Conservation (phyloP, 306 rosid species). For the Gastrolobium villosum region DNA sequence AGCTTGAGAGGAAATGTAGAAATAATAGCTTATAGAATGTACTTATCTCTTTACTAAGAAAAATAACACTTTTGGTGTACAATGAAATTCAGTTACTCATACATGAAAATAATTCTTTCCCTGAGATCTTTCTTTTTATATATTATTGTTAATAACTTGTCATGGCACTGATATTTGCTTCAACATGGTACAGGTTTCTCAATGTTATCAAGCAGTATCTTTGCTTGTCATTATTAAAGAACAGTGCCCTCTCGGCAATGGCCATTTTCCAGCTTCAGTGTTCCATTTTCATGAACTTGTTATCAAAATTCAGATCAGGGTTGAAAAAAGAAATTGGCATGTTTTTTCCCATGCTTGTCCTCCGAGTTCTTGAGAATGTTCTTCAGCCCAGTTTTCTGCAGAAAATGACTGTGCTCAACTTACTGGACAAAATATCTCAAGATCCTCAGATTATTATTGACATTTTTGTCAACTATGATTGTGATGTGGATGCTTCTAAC, state of each 20-base stretch:
- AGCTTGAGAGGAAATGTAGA: no score
- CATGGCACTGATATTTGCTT: conserved; percentile 46
- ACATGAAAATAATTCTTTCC: background rate
- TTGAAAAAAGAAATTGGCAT: conserved; percentile 96
- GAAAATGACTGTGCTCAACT: conserved; percentile 94
- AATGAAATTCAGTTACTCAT: conserved; percentile 12
- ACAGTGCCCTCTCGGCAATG: conserved; percentile 96
- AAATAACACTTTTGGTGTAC: conserved; percentile 12
- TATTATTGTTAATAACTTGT: conserved; percentile 37
- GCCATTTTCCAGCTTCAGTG: conserved; percentile 98
- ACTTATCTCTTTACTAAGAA: conserved; percentile 5
- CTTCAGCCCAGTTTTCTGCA: conserved; percentile 99
- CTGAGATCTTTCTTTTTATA: conserved; percentile 19
- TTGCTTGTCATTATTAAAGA: conserved; percentile 92
- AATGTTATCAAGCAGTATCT: conserved; percentile 91
- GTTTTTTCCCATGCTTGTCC: conserved; percentile 96
- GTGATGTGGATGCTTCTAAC: conserved; percentile 97
- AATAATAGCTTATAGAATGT: conserved; percentile 1
- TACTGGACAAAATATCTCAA: conserved; percentile 89
- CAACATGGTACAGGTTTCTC: conserved; percentile 80
- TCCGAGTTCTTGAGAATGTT: conserved; percentile 97
- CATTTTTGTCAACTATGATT: conserved; percentile 97
- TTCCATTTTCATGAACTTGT: conserved; percentile 83
- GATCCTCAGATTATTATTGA: conserved; percentile 93
- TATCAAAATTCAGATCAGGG: conserved; percentile 89